A percentile compares a stretch with the other conserved stretches of the same genome.
Conservation (phyloP, 352 stramenopile species). For the Pythium sukuiense region DNA sequence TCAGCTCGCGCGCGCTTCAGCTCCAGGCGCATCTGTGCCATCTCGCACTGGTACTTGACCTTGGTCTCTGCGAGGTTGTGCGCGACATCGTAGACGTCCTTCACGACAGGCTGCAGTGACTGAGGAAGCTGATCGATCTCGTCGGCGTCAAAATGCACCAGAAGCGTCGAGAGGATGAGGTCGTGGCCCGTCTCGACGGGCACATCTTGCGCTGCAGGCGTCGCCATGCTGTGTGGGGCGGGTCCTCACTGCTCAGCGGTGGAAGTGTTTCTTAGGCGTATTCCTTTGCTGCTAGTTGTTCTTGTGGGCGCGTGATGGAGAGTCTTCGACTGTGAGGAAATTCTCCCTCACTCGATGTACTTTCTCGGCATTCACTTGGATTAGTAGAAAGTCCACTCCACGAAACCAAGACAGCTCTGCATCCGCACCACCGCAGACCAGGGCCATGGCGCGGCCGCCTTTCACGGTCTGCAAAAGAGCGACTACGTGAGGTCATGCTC, state of each 20-base stretch:
- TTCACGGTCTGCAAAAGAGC: too few relatives aligned
- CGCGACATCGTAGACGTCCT: slow-evolving; percentile 22
- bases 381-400: background rate
- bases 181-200: slow-evolving; percentile 20
- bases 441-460: too few relatives aligned
- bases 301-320: background rate
- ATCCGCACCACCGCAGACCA: too few relatives aligned
- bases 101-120: slow-evolving; percentile 3
- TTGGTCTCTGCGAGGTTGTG: slow-evolving; percentile 14
- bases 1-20: slow-evolving; percentile 4
- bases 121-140: slow-evolving; percentile 6
- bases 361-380: slow-evolving; percentile 11
- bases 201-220: background rate
- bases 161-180: slow-evolving; percentile 20
- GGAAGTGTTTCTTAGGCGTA: background rate
- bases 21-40: background rate
- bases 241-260: background rate
- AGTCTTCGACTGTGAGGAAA: background rate
- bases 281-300: background rate
- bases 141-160: slow-evolving; percentile 19
- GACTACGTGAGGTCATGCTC: too few relatives aligned
- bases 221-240: slow-evolving; percentile 1
- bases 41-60: slow-evolving; percentile 15
- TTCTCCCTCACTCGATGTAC: background rate
- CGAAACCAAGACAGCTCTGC: background rate